Percentiles rank a stretch among this genome's conserved stretches.
Evolutionary conservation across 352 stramenopile genomes (phyloP).

Genomic region (Phytophthora cryptogea): DNA sequence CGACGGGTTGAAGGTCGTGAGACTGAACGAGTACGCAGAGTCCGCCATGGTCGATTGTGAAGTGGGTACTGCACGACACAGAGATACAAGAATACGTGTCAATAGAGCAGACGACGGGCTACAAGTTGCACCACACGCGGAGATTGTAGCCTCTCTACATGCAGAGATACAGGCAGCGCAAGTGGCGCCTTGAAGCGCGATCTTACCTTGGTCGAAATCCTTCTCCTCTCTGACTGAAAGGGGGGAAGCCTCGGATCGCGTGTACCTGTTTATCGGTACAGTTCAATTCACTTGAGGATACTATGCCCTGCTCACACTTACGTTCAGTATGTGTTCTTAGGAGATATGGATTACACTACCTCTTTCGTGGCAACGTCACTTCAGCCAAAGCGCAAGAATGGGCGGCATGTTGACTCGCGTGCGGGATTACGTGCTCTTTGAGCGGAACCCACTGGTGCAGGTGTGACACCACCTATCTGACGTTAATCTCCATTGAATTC

Average conservation of each 20-base stretch:
- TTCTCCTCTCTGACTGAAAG: slow-evolving; percentile 36
- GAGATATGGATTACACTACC: neutral
- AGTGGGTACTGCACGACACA: slow-evolving; percentile 6
- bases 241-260: slow-evolving; percentile 27
- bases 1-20: slow-evolving; percentile 99
- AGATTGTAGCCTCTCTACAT: neutral
- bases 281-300: neutral
- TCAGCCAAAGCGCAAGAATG: slow-evolving; percentile 23
- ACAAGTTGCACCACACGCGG: neutral
- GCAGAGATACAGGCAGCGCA: slow-evolving; percentile 6
- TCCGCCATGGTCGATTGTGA: slow-evolving; percentile 88
- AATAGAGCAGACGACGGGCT: slow-evolving; percentile 4
- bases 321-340: neutral
- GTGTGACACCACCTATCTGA: slow-evolving; percentile 15
- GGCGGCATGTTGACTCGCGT: slow-evolving; percentile 32
- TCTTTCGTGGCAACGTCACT: slow-evolving; percentile 8
- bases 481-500: neutral
- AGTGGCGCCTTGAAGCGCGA: slow-evolving; percentile 21
- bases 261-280: slow-evolving; percentile 24
- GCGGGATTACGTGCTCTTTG: slow-evolving; percentile 64
- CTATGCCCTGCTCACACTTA: neutral
- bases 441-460: slow-evolving; percentile 75
- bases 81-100: neutral
- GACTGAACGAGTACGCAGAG: slow-evolving; percentile 98
- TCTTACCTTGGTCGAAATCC: slow-evolving; percentile 40